Percentiles rank a stretch among this genome's conserved stretches.
phyloP scores from a whole-genome alignment of 1,139 yeast genomes.

The Debaryomyces psychrophilus region DNA sequence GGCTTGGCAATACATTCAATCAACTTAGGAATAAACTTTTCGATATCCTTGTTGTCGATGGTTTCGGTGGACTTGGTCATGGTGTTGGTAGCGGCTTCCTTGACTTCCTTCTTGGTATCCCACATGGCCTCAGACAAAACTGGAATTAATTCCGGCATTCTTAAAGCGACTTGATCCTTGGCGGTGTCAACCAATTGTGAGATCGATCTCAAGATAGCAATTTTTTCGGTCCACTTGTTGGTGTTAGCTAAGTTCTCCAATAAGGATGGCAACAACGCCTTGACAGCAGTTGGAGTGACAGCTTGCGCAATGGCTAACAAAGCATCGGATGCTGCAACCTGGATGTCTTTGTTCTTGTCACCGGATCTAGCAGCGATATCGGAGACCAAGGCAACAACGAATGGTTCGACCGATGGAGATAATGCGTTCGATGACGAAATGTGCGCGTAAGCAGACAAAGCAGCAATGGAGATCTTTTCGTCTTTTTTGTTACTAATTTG shows the following conservation, averaged over 20 bases:
- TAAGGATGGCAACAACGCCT: conserved; percentile 83
- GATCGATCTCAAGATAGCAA: conserved; percentile 82
- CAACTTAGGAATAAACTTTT: conserved; percentile 97
- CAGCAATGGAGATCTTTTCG: conserved; percentile 64
- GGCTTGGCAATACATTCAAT: conserved; percentile 97
- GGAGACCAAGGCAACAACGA: conserved; percentile 73
- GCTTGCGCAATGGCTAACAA: conserved; percentile 76
- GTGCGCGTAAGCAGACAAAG: conserved; percentile 81
- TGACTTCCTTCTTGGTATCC: conserved; percentile 99
- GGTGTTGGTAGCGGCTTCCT: conserved; percentile 93
- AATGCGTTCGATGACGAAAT: conserved; percentile 81
- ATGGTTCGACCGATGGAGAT: conserved; percentile 94
- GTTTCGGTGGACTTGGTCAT: conserved; percentile 96
- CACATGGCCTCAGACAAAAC: conserved; percentile 98
- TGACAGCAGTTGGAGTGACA: conserved; percentile 91
- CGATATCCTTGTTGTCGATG: conserved; percentile 99
- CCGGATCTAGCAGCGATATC: conserved; percentile 80
- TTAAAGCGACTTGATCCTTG: conserved; percentile 92
- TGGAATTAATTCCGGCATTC: conserved; percentile 99
- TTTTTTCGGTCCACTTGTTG: conserved; percentile 98
- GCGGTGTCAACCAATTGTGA: conserved; percentile 91
- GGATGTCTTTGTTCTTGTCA: conserved; percentile 82
- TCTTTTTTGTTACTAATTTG: conserved; percentile 83
- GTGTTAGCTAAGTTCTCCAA: conserved; percentile 69
- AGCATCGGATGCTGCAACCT: conserved; percentile 71